Percentiles rank a stretch among this genome's conserved stretches.
phyloP scores from a whole-genome alignment of 75 land plant species.

The Picea glauca region DNA sequence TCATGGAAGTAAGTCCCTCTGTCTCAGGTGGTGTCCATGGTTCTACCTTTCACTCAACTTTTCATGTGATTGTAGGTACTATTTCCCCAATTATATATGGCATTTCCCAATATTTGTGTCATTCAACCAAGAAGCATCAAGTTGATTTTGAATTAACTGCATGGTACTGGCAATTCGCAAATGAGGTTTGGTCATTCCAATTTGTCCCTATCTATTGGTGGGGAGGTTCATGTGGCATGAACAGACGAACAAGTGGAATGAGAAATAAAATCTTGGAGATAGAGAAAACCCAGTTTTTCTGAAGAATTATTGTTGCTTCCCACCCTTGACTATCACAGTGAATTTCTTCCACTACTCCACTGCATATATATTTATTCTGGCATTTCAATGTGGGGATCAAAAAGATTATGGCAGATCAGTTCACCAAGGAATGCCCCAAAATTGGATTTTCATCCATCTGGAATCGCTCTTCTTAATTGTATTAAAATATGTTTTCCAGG shows the following conservation, averaged over 20 bases:
- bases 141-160: conserved; percentile 27
- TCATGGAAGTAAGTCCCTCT: neutral
- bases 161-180: conserved; percentile 19
- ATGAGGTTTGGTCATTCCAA: conserved; percentile 16
- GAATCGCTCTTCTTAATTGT: no score
- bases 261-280: neutral
- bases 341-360: no score
- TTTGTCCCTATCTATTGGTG: conserved; percentile 20
- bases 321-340: no score
- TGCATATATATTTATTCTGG: no score
- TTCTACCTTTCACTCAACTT: conserved; percentile 8
- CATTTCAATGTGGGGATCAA: no score
- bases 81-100: conserved; percentile 11
- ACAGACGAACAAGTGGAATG: neutral
- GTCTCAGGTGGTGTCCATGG: neutral
- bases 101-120: conserved; percentile 16
- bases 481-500: no score
- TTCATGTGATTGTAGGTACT: conserved; percentile 12
- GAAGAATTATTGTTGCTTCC: no score
- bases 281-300: neutral
- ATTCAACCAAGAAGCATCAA: conserved; percentile 21
- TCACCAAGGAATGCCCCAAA: no score
- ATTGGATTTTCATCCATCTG: no score
- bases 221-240: conserved; percentile 5
- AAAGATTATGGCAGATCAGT: no score